phyloP scores from a whole-genome alignment of 352 stramenopile genomes.

The Globisporangium abappressorium region DNA sequence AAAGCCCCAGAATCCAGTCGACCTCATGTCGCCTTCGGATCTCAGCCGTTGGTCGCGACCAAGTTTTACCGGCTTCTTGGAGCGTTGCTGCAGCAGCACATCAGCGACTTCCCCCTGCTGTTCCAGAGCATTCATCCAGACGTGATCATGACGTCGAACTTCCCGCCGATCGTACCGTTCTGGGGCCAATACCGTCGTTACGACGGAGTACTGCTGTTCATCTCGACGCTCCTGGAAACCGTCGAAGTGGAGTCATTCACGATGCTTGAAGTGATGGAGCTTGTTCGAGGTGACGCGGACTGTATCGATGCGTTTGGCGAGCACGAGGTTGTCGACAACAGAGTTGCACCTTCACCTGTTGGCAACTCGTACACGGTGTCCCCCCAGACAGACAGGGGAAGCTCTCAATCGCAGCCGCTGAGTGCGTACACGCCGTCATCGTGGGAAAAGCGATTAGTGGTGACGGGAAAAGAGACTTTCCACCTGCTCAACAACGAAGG shows the following conservation, averaged over 20 bases:
- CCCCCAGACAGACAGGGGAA: constrained; percentile 14
- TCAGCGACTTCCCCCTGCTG: constrained; percentile 68
- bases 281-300: constrained; percentile 65
- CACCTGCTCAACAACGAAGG: constrained; percentile 55
- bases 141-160: constrained; percentile 77
- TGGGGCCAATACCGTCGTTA: constrained; percentile 85
- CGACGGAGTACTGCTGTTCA: constrained; percentile 74
- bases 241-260: constrained; percentile 75
- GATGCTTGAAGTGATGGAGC: constrained; percentile 67
- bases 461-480: constrained; percentile 85
- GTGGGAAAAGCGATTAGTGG: constrained; percentile 71
- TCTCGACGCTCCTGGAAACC: constrained; percentile 77
- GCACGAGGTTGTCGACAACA: constrained; percentile 14
- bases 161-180: constrained; percentile 83
- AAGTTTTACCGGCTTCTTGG: constrained; percentile 78
- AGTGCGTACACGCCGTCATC: constrained; percentile 48
- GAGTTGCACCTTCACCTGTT: neutral
- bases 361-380: constrained; percentile 29
- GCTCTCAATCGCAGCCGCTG: constrained; percentile 10
- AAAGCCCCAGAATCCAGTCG: constrained; percentile 42
- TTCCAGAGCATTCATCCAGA: constrained; percentile 81
- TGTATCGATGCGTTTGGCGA: constrained; percentile 53
- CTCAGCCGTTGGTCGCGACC: constrained; percentile 57
- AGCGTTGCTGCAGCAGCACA: constrained; percentile 59
- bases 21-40: constrained; percentile 65